Conservation (phyloP, 2,329 filamentous ascomycete species). For the Cladosporium sp. region DNA sequence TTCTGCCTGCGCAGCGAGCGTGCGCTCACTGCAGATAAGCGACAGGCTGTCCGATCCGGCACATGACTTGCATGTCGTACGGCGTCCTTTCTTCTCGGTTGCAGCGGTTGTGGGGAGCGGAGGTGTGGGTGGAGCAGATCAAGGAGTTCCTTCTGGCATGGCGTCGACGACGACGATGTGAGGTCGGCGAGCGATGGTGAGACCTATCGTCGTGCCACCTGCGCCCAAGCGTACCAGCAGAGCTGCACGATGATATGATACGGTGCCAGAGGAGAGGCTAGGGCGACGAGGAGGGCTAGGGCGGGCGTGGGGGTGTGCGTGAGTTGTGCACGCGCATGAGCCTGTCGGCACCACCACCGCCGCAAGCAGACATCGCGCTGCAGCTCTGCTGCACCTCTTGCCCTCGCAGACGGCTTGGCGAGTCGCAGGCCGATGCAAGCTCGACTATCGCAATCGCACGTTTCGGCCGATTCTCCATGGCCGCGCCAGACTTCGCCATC, state of each 20-base stretch:
- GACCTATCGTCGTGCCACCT: slow-evolving; percentile 5
- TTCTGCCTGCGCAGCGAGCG: background rate
- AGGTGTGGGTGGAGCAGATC: background rate
- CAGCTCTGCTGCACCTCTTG: background rate
- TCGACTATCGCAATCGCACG: background rate
- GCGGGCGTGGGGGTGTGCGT: slow-evolving; percentile 3
- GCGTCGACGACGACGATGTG: background rate
- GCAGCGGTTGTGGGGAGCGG: slow-evolving; percentile 8
- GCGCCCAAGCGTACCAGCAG: background rate
- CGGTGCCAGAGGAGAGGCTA: no score
- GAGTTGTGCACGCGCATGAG: slow-evolving; percentile 1
- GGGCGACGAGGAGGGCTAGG: background rate
- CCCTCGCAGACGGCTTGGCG: background rate
- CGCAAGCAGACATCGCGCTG: background rate
- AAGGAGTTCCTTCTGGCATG: background rate
- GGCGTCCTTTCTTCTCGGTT: slow-evolving; percentile 8
- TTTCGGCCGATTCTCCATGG: background rate
- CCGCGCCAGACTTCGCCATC: slow-evolving; percentile 4
- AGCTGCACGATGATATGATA: slow-evolving; percentile 3
- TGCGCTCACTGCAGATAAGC: slow-evolving; percentile 1
- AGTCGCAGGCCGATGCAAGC: background rate
- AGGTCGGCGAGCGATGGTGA: slow-evolving; percentile 7
- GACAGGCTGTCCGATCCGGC: slow-evolving; percentile 1
- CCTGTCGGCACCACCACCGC: slow-evolving; percentile 3
- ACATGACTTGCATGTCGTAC: slow-evolving; percentile 7